A percentile compares a stretch with the other conserved stretches of the same genome.
These are phyloP conservation scores for Hippophae rhamnoides DNA, from an alignment of 306 rosid species.

Conservation along the genomic window DNA sequence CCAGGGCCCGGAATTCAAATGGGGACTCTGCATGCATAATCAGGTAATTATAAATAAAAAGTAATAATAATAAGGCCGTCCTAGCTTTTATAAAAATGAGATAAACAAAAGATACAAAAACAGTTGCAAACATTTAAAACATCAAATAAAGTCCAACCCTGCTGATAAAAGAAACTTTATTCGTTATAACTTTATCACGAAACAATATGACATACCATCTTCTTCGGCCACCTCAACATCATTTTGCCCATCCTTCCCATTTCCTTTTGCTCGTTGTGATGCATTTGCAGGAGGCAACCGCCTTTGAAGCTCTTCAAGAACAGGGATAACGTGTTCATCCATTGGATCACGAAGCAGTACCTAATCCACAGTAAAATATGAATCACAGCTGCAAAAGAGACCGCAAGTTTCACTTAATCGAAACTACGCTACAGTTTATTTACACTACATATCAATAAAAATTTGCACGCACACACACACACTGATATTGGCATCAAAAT, in stretches of 20 bases:
- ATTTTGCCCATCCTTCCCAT: conserved; percentile 37
- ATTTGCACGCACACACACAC: too few relatives aligned
- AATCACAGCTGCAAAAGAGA: conserved; percentile 9
- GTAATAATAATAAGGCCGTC: not conserved
- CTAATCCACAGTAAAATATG: conserved; percentile 29
- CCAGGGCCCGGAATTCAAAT: conserved; percentile 91
- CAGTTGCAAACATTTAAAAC: conserved; percentile 11
- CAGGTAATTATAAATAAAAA: conserved; percentile 19
- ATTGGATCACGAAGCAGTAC: conserved; percentile 78
- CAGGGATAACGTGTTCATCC: conserved; percentile 74
- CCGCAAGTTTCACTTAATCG: not conserved
- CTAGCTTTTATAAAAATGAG: conserved; percentile 3
- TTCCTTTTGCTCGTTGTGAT: conserved; percentile 7
- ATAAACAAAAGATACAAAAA: conserved; percentile 5
- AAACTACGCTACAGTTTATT: not conserved
- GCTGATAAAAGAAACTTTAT: not conserved
- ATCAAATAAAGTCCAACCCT: not conserved
- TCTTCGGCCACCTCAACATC: conserved; percentile 64
- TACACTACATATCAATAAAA: too few relatives aligned
- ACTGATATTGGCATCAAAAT: too few relatives aligned
- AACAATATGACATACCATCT: conserved; percentile 54
- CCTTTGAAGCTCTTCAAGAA: conserved; percentile 82
- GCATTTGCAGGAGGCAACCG: conserved; percentile 49
- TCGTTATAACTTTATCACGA: not conserved
- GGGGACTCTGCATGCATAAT: conserved; percentile 68